Evolutionary conservation across 1,284 basidiomycete genomes (phyloP).

Genomic region (Heimioporus punctisporus): DNA sequence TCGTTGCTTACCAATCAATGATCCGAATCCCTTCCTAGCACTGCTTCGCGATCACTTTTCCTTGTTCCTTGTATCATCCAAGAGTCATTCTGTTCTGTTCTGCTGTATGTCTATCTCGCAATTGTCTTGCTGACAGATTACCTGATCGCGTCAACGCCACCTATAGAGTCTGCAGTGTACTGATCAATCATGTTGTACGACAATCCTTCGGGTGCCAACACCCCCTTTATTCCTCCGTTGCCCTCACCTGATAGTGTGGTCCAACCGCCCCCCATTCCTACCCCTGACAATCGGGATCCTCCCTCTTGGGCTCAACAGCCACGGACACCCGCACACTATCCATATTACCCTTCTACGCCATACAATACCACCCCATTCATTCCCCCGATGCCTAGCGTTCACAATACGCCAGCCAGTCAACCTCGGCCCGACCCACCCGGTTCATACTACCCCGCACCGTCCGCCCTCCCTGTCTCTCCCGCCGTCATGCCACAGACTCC

Average conservation of each 20-base stretch:
- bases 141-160: constrained; percentile 9
- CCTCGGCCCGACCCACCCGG: constrained; percentile 27
- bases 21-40: constrained; percentile 11
- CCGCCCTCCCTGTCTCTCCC: constrained; percentile 27
- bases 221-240: constrained; percentile 35
- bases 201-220: constrained; percentile 30
- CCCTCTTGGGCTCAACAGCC: constrained; percentile 29
- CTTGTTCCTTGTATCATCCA: constrained; percentile 5
- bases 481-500: constrained; percentile 8
- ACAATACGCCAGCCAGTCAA: constrained; percentile 24
- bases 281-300: constrained; percentile 22
- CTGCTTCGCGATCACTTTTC: constrained; percentile 1
- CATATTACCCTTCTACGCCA: constrained; percentile 29
- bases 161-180: constrained; percentile 24
- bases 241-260: constrained; percentile 29
- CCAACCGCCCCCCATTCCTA: constrained; percentile 29
- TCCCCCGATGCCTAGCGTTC: constrained; percentile 28
- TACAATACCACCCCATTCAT: constrained; percentile 34
- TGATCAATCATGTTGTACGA: constrained; percentile 28
- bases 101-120: constrained; percentile 13
- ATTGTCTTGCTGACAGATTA: constrained; percentile 1
- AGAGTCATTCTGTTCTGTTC: constrained; percentile 10
- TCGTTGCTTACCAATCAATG: neutral
- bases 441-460: constrained; percentile 33
- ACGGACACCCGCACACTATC: constrained; percentile 30